phyloP scores from a whole-genome alignment of 805 yeast species.

The Saccharomycopsis amapae region DNA sequence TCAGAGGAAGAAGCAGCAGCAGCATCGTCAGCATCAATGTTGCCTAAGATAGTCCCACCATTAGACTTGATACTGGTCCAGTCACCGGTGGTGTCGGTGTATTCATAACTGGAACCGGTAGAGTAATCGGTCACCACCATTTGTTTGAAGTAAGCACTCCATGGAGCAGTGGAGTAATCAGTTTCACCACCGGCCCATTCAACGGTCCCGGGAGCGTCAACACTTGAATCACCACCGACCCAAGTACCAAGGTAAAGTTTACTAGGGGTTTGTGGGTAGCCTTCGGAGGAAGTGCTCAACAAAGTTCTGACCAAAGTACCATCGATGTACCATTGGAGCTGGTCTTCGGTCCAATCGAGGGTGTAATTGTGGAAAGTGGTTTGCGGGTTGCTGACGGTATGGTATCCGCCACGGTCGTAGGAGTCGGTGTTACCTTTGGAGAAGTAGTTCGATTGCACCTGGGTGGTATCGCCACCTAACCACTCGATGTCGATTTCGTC shows the following conservation, averaged over 20 bases:
- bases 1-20: conserved; percentile 14
- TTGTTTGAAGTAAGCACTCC: conserved; percentile 54
- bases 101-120: conserved; percentile 49
- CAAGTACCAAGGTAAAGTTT: conserved; percentile 45
- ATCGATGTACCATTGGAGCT: conserved; percentile 65
- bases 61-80: conserved; percentile 37
- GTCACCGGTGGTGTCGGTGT: conserved; percentile 24
- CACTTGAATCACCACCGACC: conserved; percentile 73
- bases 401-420: conserved; percentile 75
- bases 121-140: conserved; percentile 65
- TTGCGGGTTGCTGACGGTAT: conserved; percentile 50
- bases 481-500: conserved; percentile 90
- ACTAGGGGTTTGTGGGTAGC: conserved; percentile 90
- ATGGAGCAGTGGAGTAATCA: conserved; percentile 60
- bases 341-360: conserved; percentile 71
- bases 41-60: conserved; percentile 24
- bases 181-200: conserved; percentile 80
- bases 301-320: conserved; percentile 64
- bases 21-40: conserved; percentile 3
- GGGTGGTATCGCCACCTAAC: conserved; percentile 69
- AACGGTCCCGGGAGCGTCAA: conserved; percentile 62
- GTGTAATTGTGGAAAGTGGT: conserved; percentile 66
- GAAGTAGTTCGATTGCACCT: conserved; percentile 74
- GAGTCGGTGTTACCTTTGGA: conserved; percentile 73
- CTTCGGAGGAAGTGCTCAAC: conserved; percentile 44